Conservation (phyloP, 208 protist genomes). For the Leishmania amazonensis region DNA sequence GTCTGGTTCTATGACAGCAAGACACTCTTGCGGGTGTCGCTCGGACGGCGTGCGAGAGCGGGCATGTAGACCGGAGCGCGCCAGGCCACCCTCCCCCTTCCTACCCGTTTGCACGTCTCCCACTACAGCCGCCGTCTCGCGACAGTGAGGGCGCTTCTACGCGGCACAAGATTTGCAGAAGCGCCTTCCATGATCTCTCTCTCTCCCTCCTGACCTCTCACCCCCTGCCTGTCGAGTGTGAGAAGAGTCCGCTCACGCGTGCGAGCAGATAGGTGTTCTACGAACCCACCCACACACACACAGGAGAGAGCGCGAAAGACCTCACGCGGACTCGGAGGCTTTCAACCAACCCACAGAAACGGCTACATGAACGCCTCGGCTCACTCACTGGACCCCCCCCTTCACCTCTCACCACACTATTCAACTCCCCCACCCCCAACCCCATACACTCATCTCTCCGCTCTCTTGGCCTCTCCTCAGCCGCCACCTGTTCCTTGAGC, state of each 20-base stretch:
- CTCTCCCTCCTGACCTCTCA: constrained; percentile 6
- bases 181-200: neutral
- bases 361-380: neutral
- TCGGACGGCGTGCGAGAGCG: neutral
- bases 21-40: neutral
- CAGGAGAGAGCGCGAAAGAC: neutral
- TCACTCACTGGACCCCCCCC: neutral
- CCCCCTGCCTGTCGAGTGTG: neutral
- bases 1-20: neutral
- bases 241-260: neutral
- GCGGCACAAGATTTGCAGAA: neutral
- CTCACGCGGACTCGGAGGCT: neutral
- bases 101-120: neutral
- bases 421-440: neutral
- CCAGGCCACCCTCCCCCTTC: neutral
- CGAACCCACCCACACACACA: neutral
- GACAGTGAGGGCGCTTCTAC: neutral
- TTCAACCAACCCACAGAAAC: neutral
- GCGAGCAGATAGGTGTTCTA: neutral
- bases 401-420: neutral
- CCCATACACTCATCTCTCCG: neutral
- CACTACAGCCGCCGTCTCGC: neutral
- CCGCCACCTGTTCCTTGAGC: neutral
- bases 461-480: neutral
- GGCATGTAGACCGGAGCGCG: neutral